A percentile compares a stretch with the other conserved stretches of the same genome.
phyloP scores from a whole-genome alignment of 768 basidiomycete genomes.

The Collybiopsis luxurians region DNA sequence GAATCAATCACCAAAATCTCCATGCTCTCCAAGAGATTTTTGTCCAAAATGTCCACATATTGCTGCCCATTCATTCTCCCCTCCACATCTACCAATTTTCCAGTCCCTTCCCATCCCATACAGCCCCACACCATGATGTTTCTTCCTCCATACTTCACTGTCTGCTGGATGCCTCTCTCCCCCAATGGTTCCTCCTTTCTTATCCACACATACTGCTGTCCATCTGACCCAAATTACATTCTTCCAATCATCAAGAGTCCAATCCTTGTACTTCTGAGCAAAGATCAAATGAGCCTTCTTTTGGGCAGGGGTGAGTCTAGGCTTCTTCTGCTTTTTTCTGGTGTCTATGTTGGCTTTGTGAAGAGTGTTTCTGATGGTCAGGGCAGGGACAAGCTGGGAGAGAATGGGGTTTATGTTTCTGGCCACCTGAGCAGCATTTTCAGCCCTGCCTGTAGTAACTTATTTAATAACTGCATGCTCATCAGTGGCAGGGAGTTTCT shows the following conservation, averaged over 20 bases:
- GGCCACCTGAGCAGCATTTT: slow-evolving; percentile 19
- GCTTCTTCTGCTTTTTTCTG: too few relatives aligned
- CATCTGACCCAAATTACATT: slow-evolving; percentile 7
- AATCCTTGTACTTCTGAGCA: slow-evolving; percentile 12
- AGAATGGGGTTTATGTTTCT: slow-evolving; percentile 14
- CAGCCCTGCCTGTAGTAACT: slow-evolving; percentile 17
- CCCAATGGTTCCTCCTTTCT: slow-evolving; percentile 11
- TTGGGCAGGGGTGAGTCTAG: too few relatives aligned
- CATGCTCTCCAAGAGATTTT: slow-evolving; percentile 11
- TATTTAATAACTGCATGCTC: slow-evolving; percentile 17
- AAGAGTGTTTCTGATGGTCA: too few relatives aligned
- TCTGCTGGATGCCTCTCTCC: slow-evolving; percentile 4
- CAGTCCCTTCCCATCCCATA: slow-evolving; percentile 18
- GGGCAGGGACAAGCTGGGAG: slow-evolving; percentile 12
- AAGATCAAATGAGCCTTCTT: too few relatives aligned
- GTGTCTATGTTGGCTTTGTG: too few relatives aligned
- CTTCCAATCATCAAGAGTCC: slow-evolving; percentile 19
- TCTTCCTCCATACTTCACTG: slow-evolving; percentile 12
- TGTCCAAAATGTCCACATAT: too few relatives aligned
- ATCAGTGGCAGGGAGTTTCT: slow-evolving; percentile 8
- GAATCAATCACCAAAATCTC: slow-evolving; percentile 5
- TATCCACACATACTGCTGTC: too few relatives aligned
- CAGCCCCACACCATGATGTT: slow-evolving; percentile 15
- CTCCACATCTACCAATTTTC: slow-evolving; percentile 9
- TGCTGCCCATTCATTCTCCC: slow-evolving; percentile 11